Evolutionary conservation across 257 asterid genomes (phyloP), one percentile per base, ranked within the genome.

Genomic region (Jaltomata sinuosa): DNA sequence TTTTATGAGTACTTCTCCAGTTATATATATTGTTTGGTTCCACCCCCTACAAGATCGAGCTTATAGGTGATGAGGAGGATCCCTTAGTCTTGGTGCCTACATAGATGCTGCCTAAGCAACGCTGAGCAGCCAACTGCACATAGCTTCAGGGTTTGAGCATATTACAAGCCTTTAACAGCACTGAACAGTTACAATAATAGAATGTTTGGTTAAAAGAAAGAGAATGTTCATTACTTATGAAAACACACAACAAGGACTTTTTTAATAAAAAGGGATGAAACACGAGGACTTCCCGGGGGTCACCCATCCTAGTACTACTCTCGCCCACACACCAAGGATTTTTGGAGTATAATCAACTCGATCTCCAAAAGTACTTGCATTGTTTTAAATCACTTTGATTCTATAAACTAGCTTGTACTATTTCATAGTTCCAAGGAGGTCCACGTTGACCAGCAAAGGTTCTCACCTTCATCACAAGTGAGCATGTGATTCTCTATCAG

Each of bases 401-500:
- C 64, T 27, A 52, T 29, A 49, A 50, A 16, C 62, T 49, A 77
- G 61, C 64, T 77, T 50, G 45, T 49, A 49, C 62, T 4, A 77
- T 49, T 77, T 49, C 82, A 77, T 49, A 29, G 64, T 49, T 77
- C 47, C 45, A 49, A 77, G 81, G 22, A 76, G 61, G 32, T 49
- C 11, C 81, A 76, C 22, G 42, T 76, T 76, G 25, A 76, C 69
- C 55, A n/a, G 62, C 18, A 29, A 81, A 61, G 77, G 81, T 85
- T 25, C 88, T 64, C 82, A 94, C 98, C 99, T 97, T 97, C 98
- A 85, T 91, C 97, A 77, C 95, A 91, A 81, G 96, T 91, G 87
- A 97, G 98, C 99, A 97, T 97, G 82, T 97, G 95, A 84, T 97
- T 97, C 87, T 97, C 99, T 86, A 91, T 87, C 78, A 97, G 97